Conservation (phyloP, 208 protist genomes). For the Novymonas esmeraldas region DNA sequence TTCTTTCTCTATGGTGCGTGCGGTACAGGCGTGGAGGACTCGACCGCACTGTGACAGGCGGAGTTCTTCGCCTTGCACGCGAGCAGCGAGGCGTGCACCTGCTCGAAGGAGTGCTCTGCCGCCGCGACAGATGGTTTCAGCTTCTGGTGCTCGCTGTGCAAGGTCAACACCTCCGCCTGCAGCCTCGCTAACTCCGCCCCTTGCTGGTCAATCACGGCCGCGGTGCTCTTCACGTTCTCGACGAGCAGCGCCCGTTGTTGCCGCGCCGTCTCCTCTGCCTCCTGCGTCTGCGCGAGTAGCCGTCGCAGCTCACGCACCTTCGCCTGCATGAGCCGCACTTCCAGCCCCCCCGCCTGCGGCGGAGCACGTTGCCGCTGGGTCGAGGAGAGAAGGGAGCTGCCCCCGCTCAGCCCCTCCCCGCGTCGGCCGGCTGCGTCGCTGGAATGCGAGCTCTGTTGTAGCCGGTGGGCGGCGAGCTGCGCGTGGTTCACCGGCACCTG, state of each 20-base stretch:
- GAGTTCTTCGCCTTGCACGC: constrained; percentile 28
- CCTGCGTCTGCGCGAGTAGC: constrained; percentile 48
- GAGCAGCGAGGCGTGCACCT: constrained; percentile 75
- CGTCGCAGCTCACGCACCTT: constrained; percentile 71
- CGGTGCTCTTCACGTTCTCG: constrained; percentile 60
- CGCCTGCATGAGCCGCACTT: constrained; percentile 50
- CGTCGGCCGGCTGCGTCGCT: neutral
- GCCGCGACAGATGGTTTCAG: constrained; percentile 50
- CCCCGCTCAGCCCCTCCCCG: neutral
- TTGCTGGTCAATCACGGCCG: constrained; percentile 66
- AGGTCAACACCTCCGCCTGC: constrained; percentile 40
- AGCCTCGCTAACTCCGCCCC: constrained; percentile 52
- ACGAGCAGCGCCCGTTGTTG: constrained; percentile 52
- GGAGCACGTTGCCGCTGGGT: neutral
- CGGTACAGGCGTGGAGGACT: too few species aligned
- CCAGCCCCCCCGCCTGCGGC: constrained; percentile 24
- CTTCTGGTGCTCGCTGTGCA: constrained; percentile 41
- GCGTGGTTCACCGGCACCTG: constrained; percentile 63
- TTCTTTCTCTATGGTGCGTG: too few species aligned
- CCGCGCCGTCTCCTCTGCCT: constrained; percentile 46
- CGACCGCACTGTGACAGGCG: neutral
- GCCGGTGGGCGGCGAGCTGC: constrained; percentile 6
- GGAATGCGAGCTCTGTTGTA: too few species aligned
- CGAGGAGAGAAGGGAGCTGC: constrained; percentile 1
- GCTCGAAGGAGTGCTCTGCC: constrained; percentile 74